Base-by-base conservation (phyloP, 192 early-diverging fungal genomes). In the Entrophospora sp. region DNA sequence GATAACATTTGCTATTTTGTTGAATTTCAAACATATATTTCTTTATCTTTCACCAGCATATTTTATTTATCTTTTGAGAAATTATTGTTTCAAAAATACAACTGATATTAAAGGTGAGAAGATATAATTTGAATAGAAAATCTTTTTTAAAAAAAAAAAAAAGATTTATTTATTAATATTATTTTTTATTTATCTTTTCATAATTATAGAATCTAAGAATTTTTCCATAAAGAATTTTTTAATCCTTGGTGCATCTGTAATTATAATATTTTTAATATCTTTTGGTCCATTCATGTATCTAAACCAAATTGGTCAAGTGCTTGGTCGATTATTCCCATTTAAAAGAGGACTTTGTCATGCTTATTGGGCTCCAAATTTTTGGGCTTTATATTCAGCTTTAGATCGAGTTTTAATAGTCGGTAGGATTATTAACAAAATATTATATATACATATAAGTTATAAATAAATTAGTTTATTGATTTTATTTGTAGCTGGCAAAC, bases 11-110 rank as follows among this genome's bases (percentile, higher is more conserved):
- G 92, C 96, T 7, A 79, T 81, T 4, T 73, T 96, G 36, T 74
- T 98, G 67, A 95, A 95, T 81, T 96, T 96, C 73, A 98, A 98
- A 79, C 96, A 98, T 62, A 96, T 98, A 38, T 98, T 89, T 71
- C 78, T 96, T 45, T 91, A 91, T 76, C 77, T 91, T 42, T 85
- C 92, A 7, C 96, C 92, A 3, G 92, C 96, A 7, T 95, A 93
- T 76, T 98, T 98, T 80, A 75, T 92, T 28, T 95, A 91, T 69
- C 70, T 98, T 0, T 78, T 96, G 13, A 69, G 82, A 9, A 71
- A 80, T 22, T 93, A 94, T 71, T 95, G 94, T 75, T 66, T 66
- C 27, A 18, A 55, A 42, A 14, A 66, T 6, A 27, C 45, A 5
- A 22, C 16, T 16, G 22, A 25, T 5, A n/a, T n/a, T n/a, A 12